These are phyloP conservation scores for Leishmania mexicana DNA, from an alignment of 208 protist species.

Conservation along the genomic window DNA sequence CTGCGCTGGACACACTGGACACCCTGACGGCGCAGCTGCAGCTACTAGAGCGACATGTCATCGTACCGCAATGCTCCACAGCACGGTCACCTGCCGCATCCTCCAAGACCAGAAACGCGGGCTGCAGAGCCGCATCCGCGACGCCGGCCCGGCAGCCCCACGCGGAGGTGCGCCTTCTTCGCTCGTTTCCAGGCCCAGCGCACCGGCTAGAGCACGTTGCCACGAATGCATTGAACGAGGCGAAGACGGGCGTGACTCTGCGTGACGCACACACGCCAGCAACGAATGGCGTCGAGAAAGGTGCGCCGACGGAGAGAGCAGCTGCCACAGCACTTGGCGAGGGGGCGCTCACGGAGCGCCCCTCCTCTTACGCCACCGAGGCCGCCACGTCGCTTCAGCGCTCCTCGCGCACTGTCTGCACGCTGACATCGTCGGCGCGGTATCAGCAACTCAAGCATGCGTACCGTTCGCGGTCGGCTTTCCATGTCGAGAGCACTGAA, in stretches of 20 bases:
- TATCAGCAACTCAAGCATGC: slow-evolving; percentile 25
- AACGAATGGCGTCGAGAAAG: not conserved
- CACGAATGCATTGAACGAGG: not conserved
- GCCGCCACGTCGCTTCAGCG: not conserved
- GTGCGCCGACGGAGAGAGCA: not conserved
- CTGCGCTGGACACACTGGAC: not conserved
- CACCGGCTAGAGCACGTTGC: slow-evolving; percentile 1
- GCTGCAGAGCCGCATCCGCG: not conserved
- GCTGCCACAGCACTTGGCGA: not conserved
- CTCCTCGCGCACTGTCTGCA: not conserved
- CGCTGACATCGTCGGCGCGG: slow-evolving; percentile 4
- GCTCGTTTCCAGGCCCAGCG: not conserved
- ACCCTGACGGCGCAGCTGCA: slow-evolving; percentile 3
- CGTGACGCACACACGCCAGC: not conserved
- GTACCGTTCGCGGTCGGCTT: not conserved
- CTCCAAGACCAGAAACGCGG: not conserved
- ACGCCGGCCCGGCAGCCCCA: not conserved
- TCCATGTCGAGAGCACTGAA: not conserved
- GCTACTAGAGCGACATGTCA: slow-evolving; percentile 4
- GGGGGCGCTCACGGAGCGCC: not conserved
- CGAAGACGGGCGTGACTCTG: not conserved
- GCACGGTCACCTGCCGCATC: not conserved
- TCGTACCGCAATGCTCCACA: not conserved
- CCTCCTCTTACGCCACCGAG: not conserved
- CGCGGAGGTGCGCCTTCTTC: not conserved